A percentile compares a stretch with the other conserved stretches of the same genome.
Conservation (phyloP, 1,284 basidiomycete species). For the Fomes fomentarius region DNA sequence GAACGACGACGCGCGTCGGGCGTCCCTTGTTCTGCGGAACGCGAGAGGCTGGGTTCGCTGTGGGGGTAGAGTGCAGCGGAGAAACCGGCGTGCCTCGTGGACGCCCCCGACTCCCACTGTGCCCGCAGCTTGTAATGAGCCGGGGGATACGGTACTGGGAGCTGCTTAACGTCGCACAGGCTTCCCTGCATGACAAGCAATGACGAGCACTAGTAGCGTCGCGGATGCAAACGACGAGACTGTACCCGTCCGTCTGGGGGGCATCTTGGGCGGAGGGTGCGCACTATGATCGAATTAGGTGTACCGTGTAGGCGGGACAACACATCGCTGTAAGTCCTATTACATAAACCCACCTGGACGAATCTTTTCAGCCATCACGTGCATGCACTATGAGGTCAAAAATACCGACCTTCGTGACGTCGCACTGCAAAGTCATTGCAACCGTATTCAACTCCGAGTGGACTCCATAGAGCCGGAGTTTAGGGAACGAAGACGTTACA, state of each 20-base stretch:
- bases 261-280: too few species aligned
- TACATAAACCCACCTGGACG: neutral
- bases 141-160: too few species aligned
- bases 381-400: neutral
- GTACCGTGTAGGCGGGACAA: too few species aligned
- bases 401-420: constrained; percentile 3
- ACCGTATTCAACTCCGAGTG: neutral
- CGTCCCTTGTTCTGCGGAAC: constrained; percentile 19
- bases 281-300: constrained; percentile 1
- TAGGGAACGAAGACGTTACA: neutral
- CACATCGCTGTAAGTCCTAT: constrained; percentile 3
- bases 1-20: too few species aligned
- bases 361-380: neutral
- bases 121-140: too few species aligned
- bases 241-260: too few species aligned
- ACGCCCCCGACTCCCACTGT: constrained; percentile 4
- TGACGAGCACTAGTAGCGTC: too few species aligned
- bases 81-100: constrained; percentile 6
- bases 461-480: neutral
- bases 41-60: constrained; percentile 8
- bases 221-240: constrained; percentile 1
- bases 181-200: constrained; percentile 1
- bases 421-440: neutral
- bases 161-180: neutral
- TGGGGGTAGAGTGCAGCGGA: constrained; percentile 10